These are phyloP conservation scores for Salvia miltiorrhiza DNA, from an alignment of 257 asterid species.

Conservation along the genomic window DNA sequence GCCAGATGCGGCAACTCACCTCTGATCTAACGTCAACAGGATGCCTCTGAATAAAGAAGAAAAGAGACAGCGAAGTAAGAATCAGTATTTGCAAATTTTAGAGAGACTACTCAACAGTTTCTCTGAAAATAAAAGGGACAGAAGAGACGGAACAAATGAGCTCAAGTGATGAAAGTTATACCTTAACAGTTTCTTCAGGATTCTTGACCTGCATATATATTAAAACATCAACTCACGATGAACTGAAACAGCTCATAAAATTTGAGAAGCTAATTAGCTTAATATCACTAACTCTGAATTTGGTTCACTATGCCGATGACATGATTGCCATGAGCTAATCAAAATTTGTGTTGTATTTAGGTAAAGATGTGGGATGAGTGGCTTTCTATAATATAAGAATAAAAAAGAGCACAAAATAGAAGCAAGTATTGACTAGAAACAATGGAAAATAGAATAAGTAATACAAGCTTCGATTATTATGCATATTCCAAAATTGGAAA, in stretches of 20 bases:
- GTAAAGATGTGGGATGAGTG: neutral
- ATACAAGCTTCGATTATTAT: neutral
- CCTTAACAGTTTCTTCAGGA: conserved; percentile 46
- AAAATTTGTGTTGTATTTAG: neutral
- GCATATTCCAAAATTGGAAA: too few relatives aligned
- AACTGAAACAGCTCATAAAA: neutral
- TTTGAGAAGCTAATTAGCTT: neutral
- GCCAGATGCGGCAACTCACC: conserved; percentile 42
- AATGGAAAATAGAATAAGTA: neutral
- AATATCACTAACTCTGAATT: neutral
- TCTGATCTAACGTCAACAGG: conserved; percentile 74
- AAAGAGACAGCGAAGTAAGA: neutral
- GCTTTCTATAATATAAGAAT: too few relatives aligned
- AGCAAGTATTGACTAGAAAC: neutral
- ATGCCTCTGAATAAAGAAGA: conserved; percentile 42
- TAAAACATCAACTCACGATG: conserved; percentile 8
- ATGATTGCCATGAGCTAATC: neutral
- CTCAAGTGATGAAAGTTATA: conserved; percentile 16
- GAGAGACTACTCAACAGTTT: neutral
- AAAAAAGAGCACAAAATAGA: neutral
- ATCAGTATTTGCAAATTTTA: neutral
- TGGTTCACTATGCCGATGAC: neutral
- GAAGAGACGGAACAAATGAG: neutral
- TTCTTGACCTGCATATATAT: conserved; percentile 42
- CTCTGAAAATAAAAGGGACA: neutral